phyloP scores from a whole-genome alignment of 805 yeast species.

The Saccharomycopsis javanensis region DNA sequence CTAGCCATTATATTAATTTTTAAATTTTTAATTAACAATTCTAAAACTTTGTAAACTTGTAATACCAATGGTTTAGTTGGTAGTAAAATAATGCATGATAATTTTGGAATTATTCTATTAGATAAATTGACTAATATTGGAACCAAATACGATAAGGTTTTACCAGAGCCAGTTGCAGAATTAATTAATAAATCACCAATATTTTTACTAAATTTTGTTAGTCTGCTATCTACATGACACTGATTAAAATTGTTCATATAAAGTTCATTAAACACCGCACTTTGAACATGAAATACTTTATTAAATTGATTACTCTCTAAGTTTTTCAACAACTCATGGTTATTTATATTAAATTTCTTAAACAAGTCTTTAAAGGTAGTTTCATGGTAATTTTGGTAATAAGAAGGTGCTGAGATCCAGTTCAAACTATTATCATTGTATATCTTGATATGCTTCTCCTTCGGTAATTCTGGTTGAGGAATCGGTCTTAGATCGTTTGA shows the following conservation, averaged over 20 bases:
- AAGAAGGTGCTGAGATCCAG: constrained; percentile 63
- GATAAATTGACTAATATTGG: constrained; percentile 70
- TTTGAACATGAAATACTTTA: constrained; percentile 70
- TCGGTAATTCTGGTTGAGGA: constrained; percentile 74
- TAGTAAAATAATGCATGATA: constrained; percentile 69
- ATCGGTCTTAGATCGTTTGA: constrained; percentile 52
- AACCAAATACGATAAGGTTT: constrained; percentile 78
- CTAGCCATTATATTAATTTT: constrained; percentile 52
- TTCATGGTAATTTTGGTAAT: constrained; percentile 37
- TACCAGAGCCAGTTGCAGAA: constrained; percentile 95
- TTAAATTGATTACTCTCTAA: constrained; percentile 37
- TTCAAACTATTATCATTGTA: constrained; percentile 30
- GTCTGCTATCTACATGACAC: constrained; percentile 21
- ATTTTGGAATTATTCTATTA: constrained; percentile 54
- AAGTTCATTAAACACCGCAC: constrained; percentile 49
- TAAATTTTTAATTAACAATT: constrained; percentile 54
- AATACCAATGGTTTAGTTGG: constrained; percentile 84
- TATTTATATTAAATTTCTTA: background rate
- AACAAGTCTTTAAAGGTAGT: constrained; percentile 31
- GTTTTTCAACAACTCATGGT: constrained; percentile 28
- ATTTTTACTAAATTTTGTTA: constrained; percentile 27
- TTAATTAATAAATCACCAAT: constrained; percentile 77
- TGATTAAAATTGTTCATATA: constrained; percentile 38
- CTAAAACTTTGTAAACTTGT: constrained; percentile 67
- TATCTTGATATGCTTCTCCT: constrained; percentile 35